phyloP scores from a whole-genome alignment of 208 protist genomes.

The Acanthamoeba culbertsoni region DNA sequence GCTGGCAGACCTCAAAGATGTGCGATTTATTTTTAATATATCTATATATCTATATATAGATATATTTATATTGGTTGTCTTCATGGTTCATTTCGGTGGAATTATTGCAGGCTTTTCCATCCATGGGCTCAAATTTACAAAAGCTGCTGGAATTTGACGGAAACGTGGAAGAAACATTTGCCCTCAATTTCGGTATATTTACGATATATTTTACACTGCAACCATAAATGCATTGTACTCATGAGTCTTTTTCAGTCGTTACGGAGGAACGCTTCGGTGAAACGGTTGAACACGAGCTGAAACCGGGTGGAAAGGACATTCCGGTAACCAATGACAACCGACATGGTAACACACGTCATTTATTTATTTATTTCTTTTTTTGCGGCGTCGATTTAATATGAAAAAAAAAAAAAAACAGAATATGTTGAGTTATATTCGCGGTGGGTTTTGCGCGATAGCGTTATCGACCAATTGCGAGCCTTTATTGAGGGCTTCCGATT shows the following conservation, averaged over 20 bases:
- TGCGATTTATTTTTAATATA: not conserved
- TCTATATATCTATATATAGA: not conserved
- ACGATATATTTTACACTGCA: not conserved
- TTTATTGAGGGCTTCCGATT: slow-evolving; percentile 3
- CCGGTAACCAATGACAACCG: slow-evolving; percentile 84
- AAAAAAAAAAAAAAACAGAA: not conserved
- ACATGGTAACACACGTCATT: not conserved
- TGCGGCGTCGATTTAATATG: not conserved
- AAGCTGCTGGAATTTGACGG: slow-evolving; percentile 70
- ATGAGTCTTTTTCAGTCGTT: not conserved
- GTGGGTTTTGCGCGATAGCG: not conserved
- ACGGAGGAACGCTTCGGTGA: slow-evolving; percentile 77
- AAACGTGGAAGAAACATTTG: slow-evolving; percentile 82
- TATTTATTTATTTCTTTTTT: not conserved
- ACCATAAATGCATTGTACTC: not conserved
- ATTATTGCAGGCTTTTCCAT: not conserved
- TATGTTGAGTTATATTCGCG: not conserved
- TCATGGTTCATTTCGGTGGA: not conserved
- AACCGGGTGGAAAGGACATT: slow-evolving; percentile 79
- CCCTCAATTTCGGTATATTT: slow-evolving; percentile 70
- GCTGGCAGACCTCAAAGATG: slow-evolving; percentile 76
- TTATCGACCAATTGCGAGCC: not conserved
- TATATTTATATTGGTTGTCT: not conserved
- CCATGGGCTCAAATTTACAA: slow-evolving; percentile 52
- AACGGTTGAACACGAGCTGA: slow-evolving; percentile 74